Evolutionary conservation across 2,329 filamentous ascomycete genomes (phyloP).

Genomic region (Colletotrichum navitas): DNA sequence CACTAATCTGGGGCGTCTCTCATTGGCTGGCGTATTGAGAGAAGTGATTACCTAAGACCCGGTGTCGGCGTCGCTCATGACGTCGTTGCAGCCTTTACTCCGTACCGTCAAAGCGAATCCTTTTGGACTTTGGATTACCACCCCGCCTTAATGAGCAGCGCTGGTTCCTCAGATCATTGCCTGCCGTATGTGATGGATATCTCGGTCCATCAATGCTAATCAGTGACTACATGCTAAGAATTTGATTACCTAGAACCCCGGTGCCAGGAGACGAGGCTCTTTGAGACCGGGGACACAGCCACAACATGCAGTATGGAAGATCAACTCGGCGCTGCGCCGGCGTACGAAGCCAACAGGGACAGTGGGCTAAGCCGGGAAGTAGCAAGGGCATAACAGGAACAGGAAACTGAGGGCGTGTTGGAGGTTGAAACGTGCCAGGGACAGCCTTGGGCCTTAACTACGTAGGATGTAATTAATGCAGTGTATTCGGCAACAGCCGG

Average conservation of each 20-base stretch:
- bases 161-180: not conserved
- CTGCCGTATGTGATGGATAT: not conserved
- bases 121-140: no score
- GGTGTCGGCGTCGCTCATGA: conserved; percentile 37
- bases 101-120: not conserved
- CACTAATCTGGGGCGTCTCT: not conserved
- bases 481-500: conserved; percentile 25
- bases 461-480: not conserved
- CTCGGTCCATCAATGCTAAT: not conserved
- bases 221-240: not conserved
- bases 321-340: not conserved
- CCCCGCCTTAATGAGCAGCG: not conserved
- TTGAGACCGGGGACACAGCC: conserved; percentile 10
- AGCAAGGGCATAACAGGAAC: not conserved
- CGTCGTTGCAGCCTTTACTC: conserved; percentile 26
- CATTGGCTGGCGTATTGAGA: conserved; percentile 5
- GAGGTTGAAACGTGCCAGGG: conserved; percentile 28
- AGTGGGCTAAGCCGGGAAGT: not conserved
- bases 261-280: conserved; percentile 7
- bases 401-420: conserved; percentile 4
- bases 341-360: not conserved
- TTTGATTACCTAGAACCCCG: not conserved
- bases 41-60: conserved; percentile 31
- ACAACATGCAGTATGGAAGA: conserved; percentile 12
- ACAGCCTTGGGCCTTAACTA: conserved; percentile 2